A percentile compares a stretch with the other conserved stretches of the same genome.
Conservation (phyloP, 2,329 filamentous ascomycete species). For the Neurospora sp. region DNA sequence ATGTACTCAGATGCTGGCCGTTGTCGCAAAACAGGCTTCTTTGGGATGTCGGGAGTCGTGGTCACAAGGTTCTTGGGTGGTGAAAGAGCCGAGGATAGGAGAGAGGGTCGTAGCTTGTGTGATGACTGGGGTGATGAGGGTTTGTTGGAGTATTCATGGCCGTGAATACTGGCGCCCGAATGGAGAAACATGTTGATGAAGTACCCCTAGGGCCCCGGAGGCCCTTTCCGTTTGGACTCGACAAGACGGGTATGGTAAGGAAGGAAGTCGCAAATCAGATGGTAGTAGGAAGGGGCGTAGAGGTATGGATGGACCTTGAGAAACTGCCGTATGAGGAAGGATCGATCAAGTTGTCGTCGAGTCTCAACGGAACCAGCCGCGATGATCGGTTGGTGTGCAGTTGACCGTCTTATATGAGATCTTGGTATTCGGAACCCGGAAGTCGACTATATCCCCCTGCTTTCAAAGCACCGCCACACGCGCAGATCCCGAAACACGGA, state of each 20-base stretch:
- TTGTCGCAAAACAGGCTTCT: slow-evolving; percentile 14
- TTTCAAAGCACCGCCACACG: not conserved
- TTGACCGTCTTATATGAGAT: not conserved
- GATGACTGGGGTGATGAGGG: slow-evolving; percentile 23
- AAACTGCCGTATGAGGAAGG: not conserved
- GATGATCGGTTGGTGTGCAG: not conserved
- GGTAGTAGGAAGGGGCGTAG: not conserved
- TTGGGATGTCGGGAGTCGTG: not conserved
- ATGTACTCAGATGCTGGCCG: slow-evolving; percentile 30
- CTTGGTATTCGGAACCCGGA: not conserved
- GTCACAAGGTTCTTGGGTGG: slow-evolving; percentile 21
- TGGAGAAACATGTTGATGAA: slow-evolving; percentile 44
- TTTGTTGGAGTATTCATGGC: slow-evolving; percentile 45
- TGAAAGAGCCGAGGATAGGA: slow-evolving; percentile 33
- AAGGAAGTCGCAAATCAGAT: not conserved
- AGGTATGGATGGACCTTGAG: not conserved
- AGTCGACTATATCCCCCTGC: not conserved
- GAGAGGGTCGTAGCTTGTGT: slow-evolving; percentile 26
- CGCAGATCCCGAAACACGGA: not conserved
- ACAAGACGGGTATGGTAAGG: not conserved
- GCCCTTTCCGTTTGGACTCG: not conserved
- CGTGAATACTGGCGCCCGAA: slow-evolving; percentile 48
- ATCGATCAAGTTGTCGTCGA: not conserved
- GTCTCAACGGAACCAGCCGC: not conserved
- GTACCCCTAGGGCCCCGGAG: not conserved